Conservation (phyloP, 257 asterid species). For the Knoxia roxburghii region DNA sequence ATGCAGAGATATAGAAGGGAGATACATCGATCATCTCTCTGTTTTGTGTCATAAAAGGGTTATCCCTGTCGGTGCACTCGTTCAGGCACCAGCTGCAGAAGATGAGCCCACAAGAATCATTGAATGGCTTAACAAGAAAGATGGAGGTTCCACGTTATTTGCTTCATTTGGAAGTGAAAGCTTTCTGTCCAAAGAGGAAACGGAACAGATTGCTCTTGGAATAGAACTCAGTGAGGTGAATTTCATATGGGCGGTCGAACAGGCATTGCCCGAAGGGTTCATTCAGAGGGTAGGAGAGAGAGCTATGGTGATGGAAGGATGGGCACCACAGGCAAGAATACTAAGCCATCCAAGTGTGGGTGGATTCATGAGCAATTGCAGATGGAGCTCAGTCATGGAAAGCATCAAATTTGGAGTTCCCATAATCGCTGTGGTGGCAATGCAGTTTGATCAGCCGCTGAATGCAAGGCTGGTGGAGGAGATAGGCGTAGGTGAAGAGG, state of each 20-base stretch:
- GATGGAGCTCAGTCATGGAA: conserved; percentile 66
- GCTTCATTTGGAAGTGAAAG: conserved; percentile 59
- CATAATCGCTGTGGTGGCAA: conserved; percentile 53
- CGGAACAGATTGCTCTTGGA: conserved; percentile 50
- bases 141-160: conserved; percentile 37
- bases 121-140: conserved; percentile 47
- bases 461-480: conserved; percentile 54
- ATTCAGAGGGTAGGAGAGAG: conserved; percentile 31
- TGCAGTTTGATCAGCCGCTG: conserved; percentile 62
- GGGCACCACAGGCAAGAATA: conserved; percentile 57
- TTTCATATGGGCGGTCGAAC: conserved; percentile 44
- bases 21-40: conserved; percentile 34
- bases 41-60: conserved; percentile 25
- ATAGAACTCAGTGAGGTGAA: conserved; percentile 47
- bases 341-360: conserved; percentile 42
- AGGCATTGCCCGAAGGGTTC: conserved; percentile 44
- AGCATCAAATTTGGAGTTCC: conserved; percentile 42
- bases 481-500: conserved; percentile 48
- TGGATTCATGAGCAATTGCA: conserved; percentile 60
- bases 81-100: conserved; percentile 18
- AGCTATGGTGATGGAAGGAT: conserved; percentile 41
- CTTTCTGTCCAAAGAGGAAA: conserved; percentile 45
- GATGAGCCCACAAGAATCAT: conserved; percentile 17
- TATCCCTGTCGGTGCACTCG: conserved; percentile 49
- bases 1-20: conserved; percentile 46